Conservation (phyloP, 306 rosid genomes). For the Styphnolobium japonicum region DNA sequence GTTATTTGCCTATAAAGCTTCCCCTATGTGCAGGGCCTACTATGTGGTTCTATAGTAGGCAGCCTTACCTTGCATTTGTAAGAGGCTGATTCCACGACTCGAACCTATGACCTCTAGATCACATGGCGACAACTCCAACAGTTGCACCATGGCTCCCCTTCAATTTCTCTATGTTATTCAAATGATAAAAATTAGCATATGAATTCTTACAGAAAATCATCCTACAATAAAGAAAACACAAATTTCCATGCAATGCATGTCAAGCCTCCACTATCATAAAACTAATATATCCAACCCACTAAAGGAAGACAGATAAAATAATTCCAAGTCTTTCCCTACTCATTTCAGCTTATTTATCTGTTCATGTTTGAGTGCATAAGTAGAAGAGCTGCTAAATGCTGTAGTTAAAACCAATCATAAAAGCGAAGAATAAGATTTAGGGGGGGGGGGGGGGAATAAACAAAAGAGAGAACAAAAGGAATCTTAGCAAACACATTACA, state of each 20-base stretch:
- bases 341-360: not conserved
- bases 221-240: not conserved
- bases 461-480: not conserved
- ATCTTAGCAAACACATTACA: constrained; percentile 20
- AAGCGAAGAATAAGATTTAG: not conserved
- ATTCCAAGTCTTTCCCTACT: not conserved
- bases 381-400: constrained; percentile 7
- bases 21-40: no score
- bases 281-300: not conserved
- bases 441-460: not conserved
- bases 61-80: no score
- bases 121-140: no score
- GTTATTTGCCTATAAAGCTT: no score
- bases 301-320: constrained; percentile 14
- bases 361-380: not conserved
- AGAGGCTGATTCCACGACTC: no score
- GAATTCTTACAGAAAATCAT: not conserved
- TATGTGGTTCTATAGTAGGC: no score
- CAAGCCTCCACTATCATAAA: not conserved
- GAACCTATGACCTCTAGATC: no score
- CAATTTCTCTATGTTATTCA: not conserved
- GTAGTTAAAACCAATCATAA: not conserved
- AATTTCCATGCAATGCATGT: not conserved
- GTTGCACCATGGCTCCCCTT: no score
- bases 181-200: not conserved